Percentiles rank a stretch among this genome's conserved stretches.
phyloP scores from a whole-genome alignment of 352 stramenopile genomes.

The Phytophthora syringae region DNA sequence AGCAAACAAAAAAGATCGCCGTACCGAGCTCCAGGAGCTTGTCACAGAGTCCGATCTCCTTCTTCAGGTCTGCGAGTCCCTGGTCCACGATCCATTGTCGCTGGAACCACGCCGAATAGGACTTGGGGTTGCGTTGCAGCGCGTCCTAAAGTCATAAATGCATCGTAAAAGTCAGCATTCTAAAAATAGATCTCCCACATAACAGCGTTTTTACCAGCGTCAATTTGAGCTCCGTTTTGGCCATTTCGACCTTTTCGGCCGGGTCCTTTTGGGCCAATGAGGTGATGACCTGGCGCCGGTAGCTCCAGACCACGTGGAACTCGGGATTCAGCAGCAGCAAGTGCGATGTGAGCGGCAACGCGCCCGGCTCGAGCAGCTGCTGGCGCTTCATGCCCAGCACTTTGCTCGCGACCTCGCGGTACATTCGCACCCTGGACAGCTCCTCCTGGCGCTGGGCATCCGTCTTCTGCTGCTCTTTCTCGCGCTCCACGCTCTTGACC shows the following conservation, averaged over 20 bases:
- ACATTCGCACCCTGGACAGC: slow-evolving; percentile 70
- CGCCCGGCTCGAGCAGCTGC: slow-evolving; percentile 49
- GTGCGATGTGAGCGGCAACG: slow-evolving; percentile 91
- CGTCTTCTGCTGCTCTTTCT: slow-evolving; percentile 74
- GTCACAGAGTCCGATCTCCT: slow-evolving; percentile 81
- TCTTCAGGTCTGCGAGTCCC: slow-evolving; percentile 67
- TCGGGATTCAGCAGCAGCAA: slow-evolving; percentile 96
- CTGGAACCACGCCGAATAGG: slow-evolving; percentile 94
- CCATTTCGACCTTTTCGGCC: slow-evolving; percentile 50
- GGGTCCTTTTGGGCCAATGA: slow-evolving; percentile 39
- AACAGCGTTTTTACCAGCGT: slow-evolving; percentile 53
- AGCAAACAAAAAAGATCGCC: slow-evolving; percentile 14
- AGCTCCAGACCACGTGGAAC: slow-evolving; percentile 97
- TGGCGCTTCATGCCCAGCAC: slow-evolving; percentile 72
- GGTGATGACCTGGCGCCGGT: slow-evolving; percentile 92
- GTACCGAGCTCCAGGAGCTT: slow-evolving; percentile 84
- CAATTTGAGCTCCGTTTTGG: slow-evolving; percentile 89
- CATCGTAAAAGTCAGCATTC: neutral
- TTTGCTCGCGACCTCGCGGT: slow-evolving; percentile 78
- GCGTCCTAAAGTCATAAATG: slow-evolving; percentile 61
- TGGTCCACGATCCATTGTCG: slow-evolving; percentile 87
- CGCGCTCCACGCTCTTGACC: slow-evolving; percentile 77
- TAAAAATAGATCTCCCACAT: slow-evolving; percentile 32
- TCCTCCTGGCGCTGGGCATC: slow-evolving; percentile 70
- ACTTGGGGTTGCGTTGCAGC: slow-evolving; percentile 97